phyloP scores from a whole-genome alignment of 345 rosid species.

The Nasturtium officinale region DNA sequence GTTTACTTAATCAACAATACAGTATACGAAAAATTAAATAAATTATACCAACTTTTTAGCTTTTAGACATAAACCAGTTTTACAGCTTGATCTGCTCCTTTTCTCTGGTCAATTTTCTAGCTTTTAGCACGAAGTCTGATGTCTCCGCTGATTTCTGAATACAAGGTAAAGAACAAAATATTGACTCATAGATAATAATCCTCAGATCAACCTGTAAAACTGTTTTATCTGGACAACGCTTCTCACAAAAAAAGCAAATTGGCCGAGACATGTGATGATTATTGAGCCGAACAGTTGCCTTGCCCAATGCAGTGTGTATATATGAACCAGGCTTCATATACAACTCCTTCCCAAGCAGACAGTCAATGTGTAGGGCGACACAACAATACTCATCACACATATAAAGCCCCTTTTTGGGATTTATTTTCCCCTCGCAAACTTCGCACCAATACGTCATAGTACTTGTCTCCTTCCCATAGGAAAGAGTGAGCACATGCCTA shows the following conservation, averaged over 20 bases:
- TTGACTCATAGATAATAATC: background rate
- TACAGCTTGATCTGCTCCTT: no score
- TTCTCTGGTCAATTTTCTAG: no score
- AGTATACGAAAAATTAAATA: no score
- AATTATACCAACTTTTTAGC: no score
- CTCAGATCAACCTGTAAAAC: background rate
- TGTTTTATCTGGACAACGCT: background rate
- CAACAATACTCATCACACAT: constrained; percentile 9
- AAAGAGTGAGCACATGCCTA: background rate
- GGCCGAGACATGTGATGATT: background rate
- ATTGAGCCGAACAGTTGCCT: background rate
- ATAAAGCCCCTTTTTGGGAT: background rate
- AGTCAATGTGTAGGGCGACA: background rate
- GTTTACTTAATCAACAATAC: no score
- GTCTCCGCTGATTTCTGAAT: no score
- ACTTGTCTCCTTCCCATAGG: background rate
- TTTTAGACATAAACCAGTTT: no score
- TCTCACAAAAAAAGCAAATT: background rate
- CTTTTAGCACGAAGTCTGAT: no score
- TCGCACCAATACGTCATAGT: background rate
- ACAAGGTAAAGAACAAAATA: background rate
- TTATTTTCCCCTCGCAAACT: background rate
- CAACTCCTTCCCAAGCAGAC: background rate
- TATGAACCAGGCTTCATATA: constrained; percentile 1
- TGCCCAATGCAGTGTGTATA: fast-evolving